A percentile compares a stretch with the other conserved stretches of the same genome.
These are phyloP conservation scores for Lyophyllum decastes DNA, from an alignment of 768 basidiomycete species.

Conservation along the genomic window DNA sequence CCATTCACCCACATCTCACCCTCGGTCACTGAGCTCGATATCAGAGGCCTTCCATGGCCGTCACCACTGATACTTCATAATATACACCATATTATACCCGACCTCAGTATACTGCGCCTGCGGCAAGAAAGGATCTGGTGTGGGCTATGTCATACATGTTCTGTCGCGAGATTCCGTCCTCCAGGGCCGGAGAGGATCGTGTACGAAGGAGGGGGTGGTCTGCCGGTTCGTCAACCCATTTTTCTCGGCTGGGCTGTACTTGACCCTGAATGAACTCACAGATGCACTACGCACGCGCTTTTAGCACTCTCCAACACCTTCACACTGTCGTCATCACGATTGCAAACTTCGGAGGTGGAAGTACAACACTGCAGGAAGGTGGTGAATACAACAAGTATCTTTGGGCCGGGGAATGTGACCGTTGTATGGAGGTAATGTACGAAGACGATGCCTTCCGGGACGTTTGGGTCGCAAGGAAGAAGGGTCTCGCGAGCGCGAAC, in stretches of 20 bases:
- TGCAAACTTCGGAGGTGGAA: slow-evolving; percentile 25
- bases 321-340: slow-evolving; percentile 32
- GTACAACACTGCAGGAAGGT: slow-evolving; percentile 15
- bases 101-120: slow-evolving; percentile 26
- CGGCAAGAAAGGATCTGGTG: slow-evolving; percentile 33
- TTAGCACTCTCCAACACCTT: slow-evolving; percentile 24
- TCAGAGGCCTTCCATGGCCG: slow-evolving; percentile 31
- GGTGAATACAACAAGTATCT: slow-evolving; percentile 20
- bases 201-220: slow-evolving; percentile 33
- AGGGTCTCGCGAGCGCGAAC: slow-evolving; percentile 14
- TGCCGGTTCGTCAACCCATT: slow-evolving; percentile 28
- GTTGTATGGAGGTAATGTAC: slow-evolving; percentile 37
- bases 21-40: slow-evolving; percentile 27
- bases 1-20: slow-evolving; percentile 27
- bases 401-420: slow-evolving; percentile 41
- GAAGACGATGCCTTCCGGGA: slow-evolving; percentile 30
- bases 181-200: slow-evolving; percentile 25
- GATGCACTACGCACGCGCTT: slow-evolving; percentile 33
- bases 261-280: slow-evolving; percentile 10
- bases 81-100: slow-evolving; percentile 20
- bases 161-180: slow-evolving; percentile 23
- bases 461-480: slow-evolving; percentile 31
- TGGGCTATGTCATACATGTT: slow-evolving; percentile 35
- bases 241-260: not conserved
- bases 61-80: slow-evolving; percentile 29